Percentiles rank a stretch among this genome's conserved stretches.
Conservation (phyloP, 371 early-diverging fungal species). For the Rhizopus delemar region DNA sequence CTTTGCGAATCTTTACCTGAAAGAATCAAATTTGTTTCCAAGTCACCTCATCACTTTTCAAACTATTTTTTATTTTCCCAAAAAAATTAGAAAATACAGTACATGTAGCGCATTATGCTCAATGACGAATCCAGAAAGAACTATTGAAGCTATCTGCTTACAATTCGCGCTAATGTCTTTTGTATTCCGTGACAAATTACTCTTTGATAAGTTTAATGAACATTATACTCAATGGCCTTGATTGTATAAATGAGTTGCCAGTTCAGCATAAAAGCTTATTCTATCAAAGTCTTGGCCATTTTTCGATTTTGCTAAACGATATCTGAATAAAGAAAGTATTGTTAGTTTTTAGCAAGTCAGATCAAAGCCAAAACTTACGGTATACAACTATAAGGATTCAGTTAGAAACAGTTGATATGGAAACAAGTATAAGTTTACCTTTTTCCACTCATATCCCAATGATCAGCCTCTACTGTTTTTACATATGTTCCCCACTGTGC, state of each 20-base stretch:
- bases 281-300: constrained; percentile 62
- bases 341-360: background rate
- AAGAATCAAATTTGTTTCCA: too few species aligned
- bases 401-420: background rate
- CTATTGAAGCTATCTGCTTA: too few species aligned
- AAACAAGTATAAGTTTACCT: constrained; percentile 11
- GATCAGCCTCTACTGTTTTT: constrained; percentile 79
- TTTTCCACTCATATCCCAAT: constrained; percentile 77
- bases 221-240: constrained; percentile 39
- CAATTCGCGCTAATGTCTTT: too few species aligned
- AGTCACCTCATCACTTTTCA: too few species aligned
- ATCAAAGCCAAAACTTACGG: background rate
- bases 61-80: too few species aligned
- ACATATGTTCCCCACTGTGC: constrained; percentile 88
- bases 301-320: constrained; percentile 1
- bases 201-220: background rate
- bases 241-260: constrained; percentile 68
- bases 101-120: too few species aligned
- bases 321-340: background rate
- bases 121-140: too few species aligned
- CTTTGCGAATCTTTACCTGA: too few species aligned
- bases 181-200: too few species aligned
- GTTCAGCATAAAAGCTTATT: constrained; percentile 74
- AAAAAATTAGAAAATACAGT: too few species aligned
- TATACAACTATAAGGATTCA: background rate